These are phyloP conservation scores for Wickerhamiella brachini DNA, from an alignment of 805 yeast genomes.

Conservation along the genomic window DNA sequence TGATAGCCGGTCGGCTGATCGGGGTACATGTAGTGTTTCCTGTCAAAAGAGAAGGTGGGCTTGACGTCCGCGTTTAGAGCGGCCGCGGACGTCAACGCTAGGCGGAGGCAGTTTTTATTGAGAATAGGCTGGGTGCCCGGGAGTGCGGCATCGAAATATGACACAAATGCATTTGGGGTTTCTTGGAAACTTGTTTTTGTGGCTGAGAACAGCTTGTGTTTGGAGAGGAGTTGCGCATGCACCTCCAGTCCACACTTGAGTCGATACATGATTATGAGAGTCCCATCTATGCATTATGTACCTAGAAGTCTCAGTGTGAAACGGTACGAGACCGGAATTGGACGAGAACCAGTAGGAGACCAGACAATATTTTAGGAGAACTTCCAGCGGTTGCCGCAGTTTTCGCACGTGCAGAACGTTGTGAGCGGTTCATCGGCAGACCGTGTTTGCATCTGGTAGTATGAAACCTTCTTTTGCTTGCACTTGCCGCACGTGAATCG, in stretches of 20 bases:
- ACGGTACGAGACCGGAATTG: not conserved
- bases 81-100: constrained; percentile 59
- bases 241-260: constrained; percentile 84
- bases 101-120: constrained; percentile 57
- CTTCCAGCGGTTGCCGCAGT: constrained; percentile 97
- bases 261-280: not conserved
- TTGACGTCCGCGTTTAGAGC: constrained; percentile 52
- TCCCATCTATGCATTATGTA: not conserved
- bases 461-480: constrained; percentile 91
- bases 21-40: constrained; percentile 92
- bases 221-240: constrained; percentile 76
- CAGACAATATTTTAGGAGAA: constrained; percentile 26
- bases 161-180: constrained; percentile 53
- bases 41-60: constrained; percentile 54
- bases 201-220: constrained; percentile 59
- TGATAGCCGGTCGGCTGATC: constrained; percentile 97
- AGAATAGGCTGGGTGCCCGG: constrained; percentile 88
- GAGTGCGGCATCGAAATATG: constrained; percentile 69
- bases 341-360: not conserved
- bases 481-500: constrained; percentile 96
- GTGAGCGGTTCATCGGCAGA: constrained; percentile 98
- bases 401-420: constrained; percentile 95
- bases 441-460: constrained; percentile 95
- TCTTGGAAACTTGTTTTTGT: constrained; percentile 23
- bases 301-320: not conserved